Evolutionary conservation across 176 grass and related monocot species (phyloP), one percentile per base, ranked within the genome.

Genomic region (Metroxylon sagu): DNA sequence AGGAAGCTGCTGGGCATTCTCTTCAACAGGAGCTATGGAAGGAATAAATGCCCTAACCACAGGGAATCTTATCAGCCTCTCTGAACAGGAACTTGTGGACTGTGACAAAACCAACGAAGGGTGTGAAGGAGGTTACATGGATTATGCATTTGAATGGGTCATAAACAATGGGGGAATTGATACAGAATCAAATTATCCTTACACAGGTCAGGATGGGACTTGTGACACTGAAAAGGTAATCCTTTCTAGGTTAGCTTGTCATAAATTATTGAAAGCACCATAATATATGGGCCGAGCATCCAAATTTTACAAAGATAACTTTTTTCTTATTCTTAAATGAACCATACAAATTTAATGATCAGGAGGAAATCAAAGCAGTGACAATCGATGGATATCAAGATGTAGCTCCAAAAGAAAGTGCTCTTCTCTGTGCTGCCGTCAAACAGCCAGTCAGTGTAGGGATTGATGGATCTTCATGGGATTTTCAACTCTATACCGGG

Each of bases 401-500:
- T 67, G 79, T 82, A 18, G 26, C 27, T 54, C 61, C 63, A 29
- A 72, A 50, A 43, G 73, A 72, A 31, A 55, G 57, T 25, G 73
- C 79, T 16, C 67, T 82, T 75, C 67, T 82, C 26, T 82, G 79
- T 67, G 67, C 73, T 54, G 79, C 72, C 6, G 65, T 76, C 54
- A 49, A 76, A 39, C 79, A 82, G 28, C 79, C 79, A 14, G 54
- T 82, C 10, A 82, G 79, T 62, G 79, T 82, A 12, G 79, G 79
- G 1, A 82, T 82, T 60, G 79, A 76, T 21, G 79, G 49, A 14
- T 75, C 65, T 55, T 63, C 72, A 29, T 50, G 14, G 15, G 79
- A 82, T 53, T 82, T 82, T 65, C 79, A 82, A 30, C 67, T 82
- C 7, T 82, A 82, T 43, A 76, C 73, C 29, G 79, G 54, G 26